These are phyloP conservation scores for Grosmannia clavigera DNA, from an alignment of 2,329 filamentous ascomycete species.

Conservation along the genomic window DNA sequence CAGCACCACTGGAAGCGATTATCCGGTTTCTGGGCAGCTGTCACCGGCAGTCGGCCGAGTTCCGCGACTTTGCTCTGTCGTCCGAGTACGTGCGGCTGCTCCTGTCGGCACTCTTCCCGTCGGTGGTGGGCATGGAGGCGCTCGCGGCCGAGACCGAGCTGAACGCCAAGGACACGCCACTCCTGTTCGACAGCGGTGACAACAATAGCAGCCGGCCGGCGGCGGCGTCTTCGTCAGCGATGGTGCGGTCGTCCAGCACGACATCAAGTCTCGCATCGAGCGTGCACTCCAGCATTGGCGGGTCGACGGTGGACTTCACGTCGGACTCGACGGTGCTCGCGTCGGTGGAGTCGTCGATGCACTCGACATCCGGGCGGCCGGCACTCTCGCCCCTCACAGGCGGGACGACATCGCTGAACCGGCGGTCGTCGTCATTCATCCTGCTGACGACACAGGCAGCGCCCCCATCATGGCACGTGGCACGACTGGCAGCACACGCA, in stretches of 20 bases:
- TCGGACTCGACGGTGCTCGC: conserved; percentile 18
- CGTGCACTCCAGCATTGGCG: conserved; percentile 7
- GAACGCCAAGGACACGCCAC: conserved; percentile 65
- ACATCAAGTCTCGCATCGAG: conserved; percentile 7
- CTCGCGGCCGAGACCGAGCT: conserved; percentile 77
- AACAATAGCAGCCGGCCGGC: conserved; percentile 58
- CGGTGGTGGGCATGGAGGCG: conserved; percentile 74
- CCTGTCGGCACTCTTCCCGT: conserved; percentile 70
- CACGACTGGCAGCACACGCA: conserved; percentile 51
- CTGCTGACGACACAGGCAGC: conserved; percentile 63
- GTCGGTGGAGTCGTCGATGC: conserved; percentile 24
- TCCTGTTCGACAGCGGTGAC: conserved; percentile 77
- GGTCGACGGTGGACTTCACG: conserved; percentile 1
- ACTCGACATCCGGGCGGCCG: background rate
- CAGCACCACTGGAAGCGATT: conserved; percentile 48
- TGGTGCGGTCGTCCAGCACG: conserved; percentile 58
- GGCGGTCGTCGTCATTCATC: conserved; percentile 82
- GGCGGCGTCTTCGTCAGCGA: conserved; percentile 46
- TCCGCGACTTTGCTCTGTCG: conserved; percentile 68
- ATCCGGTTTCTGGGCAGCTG: conserved; percentile 70
- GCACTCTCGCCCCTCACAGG: background rate
- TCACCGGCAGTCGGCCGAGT: conserved; percentile 62
- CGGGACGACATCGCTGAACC: conserved; percentile 40
- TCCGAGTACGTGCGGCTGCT: conserved; percentile 76
- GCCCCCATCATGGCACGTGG: conserved; percentile 42